These are phyloP conservation scores for Pittosporum tobira DNA, from an alignment of 129 eudicot genomes.

Conservation along the genomic window DNA sequence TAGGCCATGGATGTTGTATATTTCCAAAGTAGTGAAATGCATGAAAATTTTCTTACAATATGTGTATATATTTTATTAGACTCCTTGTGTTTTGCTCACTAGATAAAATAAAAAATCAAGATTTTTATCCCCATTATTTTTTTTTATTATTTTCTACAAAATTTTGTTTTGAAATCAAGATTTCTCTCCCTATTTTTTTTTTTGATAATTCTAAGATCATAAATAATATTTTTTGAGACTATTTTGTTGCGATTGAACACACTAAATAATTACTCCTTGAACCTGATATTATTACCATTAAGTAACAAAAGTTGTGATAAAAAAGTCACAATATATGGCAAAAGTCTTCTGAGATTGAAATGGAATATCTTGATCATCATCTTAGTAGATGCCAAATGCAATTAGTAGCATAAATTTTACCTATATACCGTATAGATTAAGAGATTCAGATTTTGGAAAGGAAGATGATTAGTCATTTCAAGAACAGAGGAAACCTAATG, in stretches of 20 bases:
- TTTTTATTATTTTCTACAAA: not conserved
- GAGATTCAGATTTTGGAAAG: not conserved
- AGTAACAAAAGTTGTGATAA: too few relatives aligned
- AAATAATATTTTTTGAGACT: too few relatives aligned
- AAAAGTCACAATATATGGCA: too few relatives aligned
- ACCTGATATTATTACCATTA: too few relatives aligned
- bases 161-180: too few relatives aligned
- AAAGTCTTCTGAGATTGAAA: too few relatives aligned
- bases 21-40: not conserved
- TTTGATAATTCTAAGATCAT: too few relatives aligned
- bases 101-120: too few relatives aligned
- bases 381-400: slow-evolving; percentile 3
- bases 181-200: too few relatives aligned
- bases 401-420: not conserved
- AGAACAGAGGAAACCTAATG: not conserved
- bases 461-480: not conserved
- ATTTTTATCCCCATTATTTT: not conserved
- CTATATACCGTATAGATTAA: not conserved
- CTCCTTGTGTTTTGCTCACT: too few relatives aligned
- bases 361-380: not conserved
- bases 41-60: not conserved
- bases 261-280: too few relatives aligned
- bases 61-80: not conserved
- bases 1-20: slow-evolving; percentile 4
- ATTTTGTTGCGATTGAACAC: too few relatives aligned